A percentile compares a stretch with the other conserved stretches of the same genome.
Conservation (phyloP, 257 asterid genomes). For the Linaria vulgaris region DNA sequence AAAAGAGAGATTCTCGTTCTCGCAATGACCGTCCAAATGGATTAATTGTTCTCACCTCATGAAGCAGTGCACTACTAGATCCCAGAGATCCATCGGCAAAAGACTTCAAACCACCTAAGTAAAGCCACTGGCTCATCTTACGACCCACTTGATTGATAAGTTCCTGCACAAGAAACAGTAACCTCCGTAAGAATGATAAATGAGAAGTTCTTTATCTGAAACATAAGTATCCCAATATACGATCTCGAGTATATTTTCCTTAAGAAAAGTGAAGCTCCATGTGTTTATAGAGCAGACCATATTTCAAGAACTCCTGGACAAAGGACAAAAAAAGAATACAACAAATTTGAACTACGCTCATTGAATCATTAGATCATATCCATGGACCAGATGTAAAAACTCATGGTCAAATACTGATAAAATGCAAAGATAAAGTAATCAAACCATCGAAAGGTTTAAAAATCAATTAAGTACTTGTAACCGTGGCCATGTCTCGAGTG, state of each 20-base stretch:
- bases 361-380: neutral
- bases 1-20: neutral
- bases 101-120: constrained; percentile 93
- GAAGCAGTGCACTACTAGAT: constrained; percentile 79
- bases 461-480: constrained; percentile 52
- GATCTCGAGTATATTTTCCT: constrained; percentile 1
- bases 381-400: constrained; percentile 9
- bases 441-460: constrained; percentile 7
- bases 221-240: constrained; percentile 7
- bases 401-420: constrained; percentile 11
- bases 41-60: constrained; percentile 51
- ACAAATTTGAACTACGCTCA: constrained; percentile 6
- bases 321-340: constrained; percentile 5
- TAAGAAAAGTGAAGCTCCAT: neutral
- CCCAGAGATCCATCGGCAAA: constrained; percentile 98
- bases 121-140: constrained; percentile 75
- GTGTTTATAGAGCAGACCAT: constrained; percentile 5
- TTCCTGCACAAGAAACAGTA: constrained; percentile 42
- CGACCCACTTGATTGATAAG: constrained; percentile 54
- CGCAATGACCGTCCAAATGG: constrained; percentile 6
- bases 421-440: constrained; percentile 16
- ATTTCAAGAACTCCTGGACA: constrained; percentile 11
- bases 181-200: constrained; percentile 17
- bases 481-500: constrained; percentile 84
- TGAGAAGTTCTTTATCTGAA: neutral